These are phyloP conservation scores for Syzygium aqueum DNA, from an alignment of 345 rosid genomes.

Conservation along the genomic window DNA sequence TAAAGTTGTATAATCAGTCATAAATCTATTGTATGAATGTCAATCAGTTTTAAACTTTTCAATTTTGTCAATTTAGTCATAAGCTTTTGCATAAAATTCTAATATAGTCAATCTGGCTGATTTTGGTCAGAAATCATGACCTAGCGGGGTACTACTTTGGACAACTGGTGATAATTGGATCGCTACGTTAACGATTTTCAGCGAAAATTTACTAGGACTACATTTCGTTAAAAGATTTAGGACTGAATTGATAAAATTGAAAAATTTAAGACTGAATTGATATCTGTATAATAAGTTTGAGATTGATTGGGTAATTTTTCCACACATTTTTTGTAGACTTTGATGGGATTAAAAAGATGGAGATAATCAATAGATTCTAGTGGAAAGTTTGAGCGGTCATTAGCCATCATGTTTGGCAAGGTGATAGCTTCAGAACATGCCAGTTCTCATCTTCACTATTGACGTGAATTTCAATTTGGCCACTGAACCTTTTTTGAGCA, in stretches of 20 bases:
- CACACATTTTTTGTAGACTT: not conserved
- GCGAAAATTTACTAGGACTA: not conserved
- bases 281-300: accelerated
- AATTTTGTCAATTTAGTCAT: not conserved
- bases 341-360: not conserved
- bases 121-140: not conserved
- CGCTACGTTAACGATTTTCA: accelerated
- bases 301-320: not conserved
- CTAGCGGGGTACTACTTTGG: accelerated
- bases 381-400: not conserved
- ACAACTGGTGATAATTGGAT: accelerated
- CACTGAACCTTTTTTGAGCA: not conserved
- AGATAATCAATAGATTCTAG: not conserved
- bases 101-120: accelerated
- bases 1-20: not conserved
- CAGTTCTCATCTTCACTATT: not conserved
- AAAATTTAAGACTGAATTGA: not conserved
- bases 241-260: not conserved
- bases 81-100: not conserved
- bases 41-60: not conserved
- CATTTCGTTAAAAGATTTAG: not conserved
- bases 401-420: not conserved
- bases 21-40: not conserved
- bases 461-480: not conserved
- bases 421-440: not conserved